phyloP scores from a whole-genome alignment of 306 rosid species.

The Vachellia pachyceras region DNA sequence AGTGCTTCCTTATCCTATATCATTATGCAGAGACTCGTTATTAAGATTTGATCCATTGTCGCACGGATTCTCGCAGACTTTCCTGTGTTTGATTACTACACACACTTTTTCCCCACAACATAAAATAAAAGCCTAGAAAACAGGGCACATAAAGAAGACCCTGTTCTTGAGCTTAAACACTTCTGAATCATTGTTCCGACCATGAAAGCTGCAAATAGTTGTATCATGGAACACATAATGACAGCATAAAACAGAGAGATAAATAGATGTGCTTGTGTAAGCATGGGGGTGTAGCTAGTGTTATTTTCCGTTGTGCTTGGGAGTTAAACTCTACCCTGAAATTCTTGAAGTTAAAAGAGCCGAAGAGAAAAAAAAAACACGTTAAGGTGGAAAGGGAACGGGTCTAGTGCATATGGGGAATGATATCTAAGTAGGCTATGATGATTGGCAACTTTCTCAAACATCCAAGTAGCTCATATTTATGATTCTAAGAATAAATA shows the following conservation, averaged over 20 bases:
- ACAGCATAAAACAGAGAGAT: background rate
- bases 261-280: background rate
- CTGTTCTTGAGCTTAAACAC: slow-evolving; percentile 13
- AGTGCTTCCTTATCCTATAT: too few species aligned
- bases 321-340: too few species aligned
- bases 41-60: slow-evolving; percentile 40
- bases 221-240: background rate
- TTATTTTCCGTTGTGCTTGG: background rate
- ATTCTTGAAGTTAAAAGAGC: too few species aligned
- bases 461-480: too few species aligned
- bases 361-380: too few species aligned
- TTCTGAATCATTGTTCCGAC: slow-evolving; percentile 15
- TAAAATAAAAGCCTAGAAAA: background rate
- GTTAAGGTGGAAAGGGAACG: too few species aligned
- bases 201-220: background rate
- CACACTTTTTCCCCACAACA: slow-evolving; percentile 14
- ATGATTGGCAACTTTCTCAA: slow-evolving; percentile 46
- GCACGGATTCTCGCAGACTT: slow-evolving; percentile 38
- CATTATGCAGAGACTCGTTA: slow-evolving; percentile 46
- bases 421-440: slow-evolving; percentile 58
- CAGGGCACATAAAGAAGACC: background rate
- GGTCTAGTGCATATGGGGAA: slow-evolving; percentile 61
- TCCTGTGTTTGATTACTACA: slow-evolving; percentile 24
- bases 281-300: background rate
- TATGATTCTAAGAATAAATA: too few species aligned